A percentile compares a stretch with the other conserved stretches of the same genome.
Conservation (phyloP, 2,329 filamentous ascomycete species). For the Tolypocladium ophioglossoides region DNA sequence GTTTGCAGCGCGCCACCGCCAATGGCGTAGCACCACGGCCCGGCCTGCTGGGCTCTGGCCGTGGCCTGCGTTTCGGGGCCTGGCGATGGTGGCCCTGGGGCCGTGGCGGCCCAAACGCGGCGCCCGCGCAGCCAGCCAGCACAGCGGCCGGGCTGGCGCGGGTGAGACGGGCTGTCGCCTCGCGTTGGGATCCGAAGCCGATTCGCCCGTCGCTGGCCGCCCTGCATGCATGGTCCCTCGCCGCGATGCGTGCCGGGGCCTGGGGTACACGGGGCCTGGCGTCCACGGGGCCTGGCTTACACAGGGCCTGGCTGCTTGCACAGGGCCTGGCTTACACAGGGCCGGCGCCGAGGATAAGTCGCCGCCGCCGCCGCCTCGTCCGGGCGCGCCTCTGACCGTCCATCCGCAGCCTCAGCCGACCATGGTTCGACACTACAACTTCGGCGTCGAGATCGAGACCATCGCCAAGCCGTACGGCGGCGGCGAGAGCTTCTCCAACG, state of each 20-base stretch:
- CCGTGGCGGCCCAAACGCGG: background rate
- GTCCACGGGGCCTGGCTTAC: too few relatives aligned
- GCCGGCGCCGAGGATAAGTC: background rate
- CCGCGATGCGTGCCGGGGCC: too few relatives aligned
- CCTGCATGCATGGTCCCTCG: too few relatives aligned
- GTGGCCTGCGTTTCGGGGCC: background rate
- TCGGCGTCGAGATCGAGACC: constrained; percentile 28
- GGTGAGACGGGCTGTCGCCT: background rate
- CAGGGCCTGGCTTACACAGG: background rate
- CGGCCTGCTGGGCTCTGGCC: background rate
- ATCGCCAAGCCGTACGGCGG: constrained; percentile 26
- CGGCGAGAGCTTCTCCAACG: constrained; percentile 24
- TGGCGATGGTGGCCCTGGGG: background rate
- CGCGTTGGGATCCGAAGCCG: background rate
- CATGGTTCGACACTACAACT: constrained; percentile 26
- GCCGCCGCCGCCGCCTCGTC: background rate
- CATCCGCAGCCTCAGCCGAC: background rate
- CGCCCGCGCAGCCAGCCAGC: background rate
- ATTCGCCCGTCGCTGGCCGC: background rate
- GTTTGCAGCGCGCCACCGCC: background rate
- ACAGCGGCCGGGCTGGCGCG: background rate
- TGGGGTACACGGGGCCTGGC: too few relatives aligned
- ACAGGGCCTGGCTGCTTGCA: too few relatives aligned
- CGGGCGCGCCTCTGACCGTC: too few relatives aligned
- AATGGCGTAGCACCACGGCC: constrained; percentile 15